Conservation (phyloP, 768 basidiomycete species). For the Suillus subalutaceus region DNA sequence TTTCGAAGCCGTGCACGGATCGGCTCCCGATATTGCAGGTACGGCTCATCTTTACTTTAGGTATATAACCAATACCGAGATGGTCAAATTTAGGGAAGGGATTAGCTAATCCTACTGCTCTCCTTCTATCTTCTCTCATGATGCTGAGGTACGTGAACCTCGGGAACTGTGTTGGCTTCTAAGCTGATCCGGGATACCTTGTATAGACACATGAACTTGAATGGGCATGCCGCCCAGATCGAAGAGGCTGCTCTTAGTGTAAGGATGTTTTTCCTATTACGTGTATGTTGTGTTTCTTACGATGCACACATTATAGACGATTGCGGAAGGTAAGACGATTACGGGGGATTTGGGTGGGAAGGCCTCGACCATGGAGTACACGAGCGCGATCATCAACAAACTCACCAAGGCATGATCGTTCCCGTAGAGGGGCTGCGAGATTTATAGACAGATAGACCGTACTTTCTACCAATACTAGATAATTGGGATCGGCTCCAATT, state of each 20-base stretch:
- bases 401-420: constrained; percentile 40
- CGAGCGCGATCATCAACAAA: constrained; percentile 81
- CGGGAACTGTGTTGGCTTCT: constrained; percentile 3
- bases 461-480: constrained; percentile 14
- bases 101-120: constrained; percentile 98
- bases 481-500: constrained; percentile 8
- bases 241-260: constrained; percentile 90
- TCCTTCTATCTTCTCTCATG: constrained; percentile 94
- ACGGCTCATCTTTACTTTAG: constrained; percentile 28
- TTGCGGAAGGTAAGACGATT: constrained; percentile 93
- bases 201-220: constrained; percentile 88
- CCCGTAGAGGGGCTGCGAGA: neutral
- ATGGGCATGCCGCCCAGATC: constrained; percentile 82
- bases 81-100: constrained; percentile 64
- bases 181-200: constrained; percentile 28
- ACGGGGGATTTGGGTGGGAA: constrained; percentile 97
- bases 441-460: constrained; percentile 23
- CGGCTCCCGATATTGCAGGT: constrained; percentile 98
- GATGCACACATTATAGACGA: constrained; percentile 61
- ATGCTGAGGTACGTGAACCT: constrained; percentile 78
- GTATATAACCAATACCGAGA: constrained; percentile 10
- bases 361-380: constrained; percentile 87
- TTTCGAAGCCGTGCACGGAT: constrained; percentile 99
- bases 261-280: constrained; percentile 36
- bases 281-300: constrained; percentile 4